phyloP scores from a whole-genome alignment of 2,329 filamentous ascomycete genomes.

The Sporothrix sp. region DNA sequence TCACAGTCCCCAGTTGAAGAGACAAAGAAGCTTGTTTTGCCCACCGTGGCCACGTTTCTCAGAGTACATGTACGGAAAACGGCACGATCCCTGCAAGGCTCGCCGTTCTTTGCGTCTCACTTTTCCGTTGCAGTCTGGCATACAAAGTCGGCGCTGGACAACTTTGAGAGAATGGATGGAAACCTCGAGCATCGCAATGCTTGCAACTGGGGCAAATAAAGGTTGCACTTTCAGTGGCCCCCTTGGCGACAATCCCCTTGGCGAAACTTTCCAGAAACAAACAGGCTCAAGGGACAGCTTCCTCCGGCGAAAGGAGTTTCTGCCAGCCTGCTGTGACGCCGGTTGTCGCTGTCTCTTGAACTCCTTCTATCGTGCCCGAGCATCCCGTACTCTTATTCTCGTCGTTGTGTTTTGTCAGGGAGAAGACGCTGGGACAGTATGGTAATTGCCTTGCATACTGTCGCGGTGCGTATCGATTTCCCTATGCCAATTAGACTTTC shows the following conservation, averaged over 20 bases:
- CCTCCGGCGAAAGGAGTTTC: neutral
- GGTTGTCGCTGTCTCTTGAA: too few species aligned
- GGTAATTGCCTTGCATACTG: too few species aligned
- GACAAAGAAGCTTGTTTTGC: neutral
- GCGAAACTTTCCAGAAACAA: conserved; percentile 17
- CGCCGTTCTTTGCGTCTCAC: too few species aligned
- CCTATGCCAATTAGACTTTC: too few species aligned
- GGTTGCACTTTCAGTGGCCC: neutral
- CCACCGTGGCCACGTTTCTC: neutral
- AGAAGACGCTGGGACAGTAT: too few species aligned
- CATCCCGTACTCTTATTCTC: too few species aligned
- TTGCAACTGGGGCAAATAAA: neutral
- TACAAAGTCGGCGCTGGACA: neutral
- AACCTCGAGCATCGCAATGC: too few species aligned
- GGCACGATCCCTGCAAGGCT: too few species aligned
- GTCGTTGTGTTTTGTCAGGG: neutral
- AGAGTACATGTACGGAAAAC: too few species aligned
- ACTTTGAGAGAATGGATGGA: neutral
- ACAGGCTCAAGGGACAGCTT: neutral
- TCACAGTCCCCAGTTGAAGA: neutral
- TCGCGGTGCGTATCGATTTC: too few species aligned
- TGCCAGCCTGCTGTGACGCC: neutral
- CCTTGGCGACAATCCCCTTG: conserved; percentile 13
- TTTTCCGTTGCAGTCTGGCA: too few species aligned
- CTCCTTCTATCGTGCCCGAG: too few species aligned